phyloP scores from a whole-genome alignment of 768 basidiomycete genomes.

The Rhodosporidiobolus odoratus region DNA sequence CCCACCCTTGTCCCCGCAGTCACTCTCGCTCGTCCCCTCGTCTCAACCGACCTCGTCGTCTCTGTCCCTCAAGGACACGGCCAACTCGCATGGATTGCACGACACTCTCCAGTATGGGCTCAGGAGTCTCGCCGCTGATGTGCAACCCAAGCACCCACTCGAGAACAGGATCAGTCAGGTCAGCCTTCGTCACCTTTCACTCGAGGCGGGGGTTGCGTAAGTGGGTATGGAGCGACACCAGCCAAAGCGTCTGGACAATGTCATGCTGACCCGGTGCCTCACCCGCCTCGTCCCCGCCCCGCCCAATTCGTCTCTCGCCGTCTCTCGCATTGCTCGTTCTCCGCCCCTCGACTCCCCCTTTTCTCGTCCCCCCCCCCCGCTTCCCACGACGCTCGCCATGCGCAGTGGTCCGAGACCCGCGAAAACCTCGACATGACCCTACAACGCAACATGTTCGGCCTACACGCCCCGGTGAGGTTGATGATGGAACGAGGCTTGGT shows the following conservation, averaged over 20 bases:
- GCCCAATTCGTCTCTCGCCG: neutral
- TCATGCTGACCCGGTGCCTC: too few relatives aligned
- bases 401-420: slow-evolving; percentile 89
- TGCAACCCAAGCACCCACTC: slow-evolving; percentile 59
- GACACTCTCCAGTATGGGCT: slow-evolving; percentile 82
- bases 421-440: slow-evolving; percentile 77
- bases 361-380: neutral
- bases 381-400: neutral
- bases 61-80: slow-evolving; percentile 39
- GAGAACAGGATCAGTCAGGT: slow-evolving; percentile 74
- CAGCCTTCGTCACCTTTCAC: slow-evolving; percentile 42
- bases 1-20: neutral
- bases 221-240: neutral
- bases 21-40: slow-evolving; percentile 27
- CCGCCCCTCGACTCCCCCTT: neutral
- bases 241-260: too few relatives aligned
- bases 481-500: slow-evolving; percentile 94
- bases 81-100: slow-evolving; percentile 60
- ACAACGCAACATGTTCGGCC: slow-evolving; percentile 74
- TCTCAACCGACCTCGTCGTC: neutral
- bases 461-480: slow-evolving; percentile 80
- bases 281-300: neutral
- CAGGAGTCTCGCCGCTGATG: slow-evolving; percentile 69
- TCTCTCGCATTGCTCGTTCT: neutral
- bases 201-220: neutral